Conservation (phyloP, 139 green algal genomes). For the Auxenochlorella pyrenoidosa region DNA sequence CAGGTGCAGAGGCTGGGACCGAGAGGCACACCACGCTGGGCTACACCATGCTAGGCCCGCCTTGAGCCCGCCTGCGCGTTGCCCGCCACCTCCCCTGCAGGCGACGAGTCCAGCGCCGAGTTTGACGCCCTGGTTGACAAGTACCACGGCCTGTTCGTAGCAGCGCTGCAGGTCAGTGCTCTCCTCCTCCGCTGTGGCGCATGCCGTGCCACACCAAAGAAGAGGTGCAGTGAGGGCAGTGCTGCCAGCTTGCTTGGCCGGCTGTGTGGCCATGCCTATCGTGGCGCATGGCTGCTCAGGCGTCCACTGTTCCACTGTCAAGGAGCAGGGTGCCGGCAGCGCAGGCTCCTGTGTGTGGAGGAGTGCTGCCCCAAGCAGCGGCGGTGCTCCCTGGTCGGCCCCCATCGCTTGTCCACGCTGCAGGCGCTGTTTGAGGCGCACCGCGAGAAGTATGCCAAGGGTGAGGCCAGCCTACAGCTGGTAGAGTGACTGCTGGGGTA, state of each 20-base stretch:
- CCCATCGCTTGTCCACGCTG: too few relatives aligned
- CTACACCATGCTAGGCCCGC: background rate
- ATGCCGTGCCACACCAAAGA: too few relatives aligned
- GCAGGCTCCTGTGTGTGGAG: too few relatives aligned
- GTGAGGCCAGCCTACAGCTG: conserved; percentile 12
- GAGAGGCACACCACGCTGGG: background rate
- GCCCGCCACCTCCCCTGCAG: background rate
- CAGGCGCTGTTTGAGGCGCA: conserved; percentile 50
- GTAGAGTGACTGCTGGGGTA: conserved; percentile 1
- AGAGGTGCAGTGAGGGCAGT: too few relatives aligned
- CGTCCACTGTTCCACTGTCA: too few relatives aligned
- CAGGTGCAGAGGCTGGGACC: background rate
- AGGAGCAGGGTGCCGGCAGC: too few relatives aligned
- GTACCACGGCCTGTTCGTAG: conserved; percentile 45
- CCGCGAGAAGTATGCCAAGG: conserved; percentile 28
- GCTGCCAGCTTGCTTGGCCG: too few relatives aligned
- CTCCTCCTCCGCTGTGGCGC: too few relatives aligned
- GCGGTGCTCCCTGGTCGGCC: too few relatives aligned
- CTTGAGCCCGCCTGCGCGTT: background rate
- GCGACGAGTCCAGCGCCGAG: background rate
- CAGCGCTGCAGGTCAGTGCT: conserved; percentile 1
- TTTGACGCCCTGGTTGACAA: conserved; percentile 46
- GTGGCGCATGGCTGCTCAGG: too few relatives aligned
- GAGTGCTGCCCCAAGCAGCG: too few relatives aligned
- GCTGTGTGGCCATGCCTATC: too few relatives aligned